Evolutionary conservation across 2,329 filamentous ascomycete species (phyloP).

Genomic region (Colletotrichum noveboracense): DNA sequence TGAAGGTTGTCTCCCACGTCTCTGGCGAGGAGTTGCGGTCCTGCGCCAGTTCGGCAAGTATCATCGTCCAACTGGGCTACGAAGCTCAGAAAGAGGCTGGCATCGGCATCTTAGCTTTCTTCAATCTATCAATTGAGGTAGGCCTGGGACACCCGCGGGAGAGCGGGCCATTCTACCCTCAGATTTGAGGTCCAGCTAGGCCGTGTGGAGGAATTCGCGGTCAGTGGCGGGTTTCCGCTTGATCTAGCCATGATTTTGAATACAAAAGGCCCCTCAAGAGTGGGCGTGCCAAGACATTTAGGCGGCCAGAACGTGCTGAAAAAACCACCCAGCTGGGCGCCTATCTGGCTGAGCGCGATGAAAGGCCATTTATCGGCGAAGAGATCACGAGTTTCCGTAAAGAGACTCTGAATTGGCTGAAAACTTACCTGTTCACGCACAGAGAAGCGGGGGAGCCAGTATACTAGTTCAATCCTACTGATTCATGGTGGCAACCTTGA

Average conservation of each 20-base stretch:
- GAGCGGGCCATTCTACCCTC: background rate
- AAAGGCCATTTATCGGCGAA: background rate
- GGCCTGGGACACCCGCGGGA: background rate
- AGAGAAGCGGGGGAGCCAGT: background rate
- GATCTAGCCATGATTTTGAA: background rate
- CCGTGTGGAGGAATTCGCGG: background rate
- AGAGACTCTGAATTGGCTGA: background rate
- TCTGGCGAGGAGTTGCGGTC: background rate
- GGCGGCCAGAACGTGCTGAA: background rate
- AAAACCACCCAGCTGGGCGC: background rate
- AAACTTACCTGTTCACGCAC: background rate
- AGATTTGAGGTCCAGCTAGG: background rate
- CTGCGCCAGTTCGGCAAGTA: background rate
- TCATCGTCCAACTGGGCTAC: background rate
- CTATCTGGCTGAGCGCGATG: background rate
- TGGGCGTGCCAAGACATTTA: background rate
- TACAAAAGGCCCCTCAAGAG: background rate
- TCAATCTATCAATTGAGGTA: background rate
- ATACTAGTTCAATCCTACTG: background rate
- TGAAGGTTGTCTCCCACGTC: background rate
- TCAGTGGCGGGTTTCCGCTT: background rate
- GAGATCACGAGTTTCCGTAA: background rate
- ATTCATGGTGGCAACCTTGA: background rate
- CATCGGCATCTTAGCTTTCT: background rate
- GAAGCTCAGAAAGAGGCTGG: background rate